Base-by-base conservation (phyloP, 257 asterid species). In the Sherardia arvensis region DNA sequence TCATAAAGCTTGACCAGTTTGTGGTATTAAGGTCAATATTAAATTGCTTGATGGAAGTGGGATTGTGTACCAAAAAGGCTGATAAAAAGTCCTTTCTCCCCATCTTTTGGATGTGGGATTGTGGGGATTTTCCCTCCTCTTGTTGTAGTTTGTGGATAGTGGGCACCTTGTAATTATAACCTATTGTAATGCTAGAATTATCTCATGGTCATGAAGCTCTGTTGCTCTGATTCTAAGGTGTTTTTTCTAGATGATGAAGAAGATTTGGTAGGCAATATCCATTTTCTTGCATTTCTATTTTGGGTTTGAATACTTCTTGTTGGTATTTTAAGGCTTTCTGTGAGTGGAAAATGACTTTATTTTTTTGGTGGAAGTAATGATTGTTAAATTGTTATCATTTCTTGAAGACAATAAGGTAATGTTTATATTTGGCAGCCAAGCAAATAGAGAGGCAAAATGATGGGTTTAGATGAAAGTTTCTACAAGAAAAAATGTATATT, bases 31-130 rank as follows among this genome's bases (percentile, higher is more conserved):
- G n/a, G 28, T 38, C 69, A 61, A 49, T 70, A 66, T 22, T 65
- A 65, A 66, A 57, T 40, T 61, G 73, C 72, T 59, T 68, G 38
- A 47, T 61, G 69, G 70, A 64, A 67, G 76, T n/a, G 67, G 64
- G 53, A 0, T 48, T 64, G 65, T 62, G 60, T 55, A 55, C 47
- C 25, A 4, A 29, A 53, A 26, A 73, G 66, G 70, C 65, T 43
- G 51, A 43, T 62, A 65, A 77, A 80, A 77, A 80, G 66, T 63
- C 73, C 66, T 56, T 64, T 33, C 54, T 56, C 43, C 55, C 76
- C 74, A 49, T 43, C 62, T 66, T 67, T 74, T 65, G 58, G 61
- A 47, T 60, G 83, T 77, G 83, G 81, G 76, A 68, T 77, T 57
- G 79, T 73, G 78, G 81, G 84, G 81, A 69, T 53, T 29, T 11